A percentile compares a stretch with the other conserved stretches of the same genome.
Conservation (phyloP, 2,329 filamentous ascomycete species). For the Fusarium papillatum region DNA sequence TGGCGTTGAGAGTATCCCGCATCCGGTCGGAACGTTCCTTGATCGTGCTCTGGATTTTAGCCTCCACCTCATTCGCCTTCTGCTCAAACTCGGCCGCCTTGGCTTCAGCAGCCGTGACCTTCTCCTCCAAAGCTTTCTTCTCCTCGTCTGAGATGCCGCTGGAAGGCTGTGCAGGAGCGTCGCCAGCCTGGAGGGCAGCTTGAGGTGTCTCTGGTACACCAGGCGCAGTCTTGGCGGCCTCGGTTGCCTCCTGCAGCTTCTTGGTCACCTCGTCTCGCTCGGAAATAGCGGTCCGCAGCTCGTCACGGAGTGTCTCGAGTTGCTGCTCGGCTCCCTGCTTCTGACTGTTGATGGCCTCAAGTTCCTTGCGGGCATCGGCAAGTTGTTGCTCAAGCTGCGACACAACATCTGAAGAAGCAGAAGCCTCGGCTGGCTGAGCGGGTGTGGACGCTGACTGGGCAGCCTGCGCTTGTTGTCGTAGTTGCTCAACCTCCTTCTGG, state of each 20-base stretch:
- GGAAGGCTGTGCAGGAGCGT: conserved; percentile 28
- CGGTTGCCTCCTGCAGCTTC: conserved; percentile 50
- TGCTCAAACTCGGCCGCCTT: conserved; percentile 75
- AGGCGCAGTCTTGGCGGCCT: conserved; percentile 48
- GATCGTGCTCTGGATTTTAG: conserved; percentile 69
- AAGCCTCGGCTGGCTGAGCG: conserved; percentile 50
- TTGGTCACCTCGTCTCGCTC: conserved; percentile 74
- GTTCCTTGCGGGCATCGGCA: conserved; percentile 66
- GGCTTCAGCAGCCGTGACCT: conserved; percentile 70
- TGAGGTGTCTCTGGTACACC: conserved; percentile 57
- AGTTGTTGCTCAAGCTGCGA: conserved; percentile 65
- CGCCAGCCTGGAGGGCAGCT: conserved; percentile 51
- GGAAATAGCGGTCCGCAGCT: conserved; percentile 72
- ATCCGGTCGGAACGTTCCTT: conserved; percentile 78
- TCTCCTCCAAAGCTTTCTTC: conserved; percentile 72
- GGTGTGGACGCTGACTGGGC: conserved; percentile 54
- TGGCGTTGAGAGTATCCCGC: conserved; percentile 77
- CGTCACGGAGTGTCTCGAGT: conserved; percentile 64
- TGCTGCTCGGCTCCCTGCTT: conserved; percentile 78
- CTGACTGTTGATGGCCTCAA: conserved; percentile 75
- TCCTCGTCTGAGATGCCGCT: conserved; percentile 65
- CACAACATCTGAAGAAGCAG: conserved; percentile 61
- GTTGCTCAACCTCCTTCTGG: conserved; percentile 56
- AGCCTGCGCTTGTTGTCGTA: conserved; percentile 51
- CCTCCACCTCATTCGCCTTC: conserved; percentile 75